Percentiles rank a stretch among this genome's conserved stretches.
Evolutionary conservation across 2,329 filamentous ascomycete genomes (phyloP).

Genomic region (Fusarium bactridioides): DNA sequence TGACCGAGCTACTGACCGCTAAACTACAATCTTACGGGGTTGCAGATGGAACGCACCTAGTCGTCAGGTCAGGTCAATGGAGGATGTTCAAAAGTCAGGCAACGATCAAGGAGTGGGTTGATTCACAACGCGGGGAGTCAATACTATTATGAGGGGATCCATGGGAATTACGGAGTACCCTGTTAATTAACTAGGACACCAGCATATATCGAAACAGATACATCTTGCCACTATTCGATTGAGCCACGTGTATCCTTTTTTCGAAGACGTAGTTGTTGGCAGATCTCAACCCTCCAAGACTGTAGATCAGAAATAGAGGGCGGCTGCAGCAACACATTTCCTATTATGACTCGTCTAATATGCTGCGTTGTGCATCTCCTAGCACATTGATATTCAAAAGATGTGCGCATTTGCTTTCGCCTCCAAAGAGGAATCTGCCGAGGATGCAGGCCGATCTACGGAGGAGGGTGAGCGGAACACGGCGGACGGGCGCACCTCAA

Average conservation of each 20-base stretch:
- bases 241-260: neutral
- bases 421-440: constrained; percentile 28
- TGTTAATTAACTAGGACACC: constrained; percentile 1
- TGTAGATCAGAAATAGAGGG: constrained; percentile 34
- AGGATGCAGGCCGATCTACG: constrained; percentile 26
- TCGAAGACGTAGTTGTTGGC: constrained; percentile 13
- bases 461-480: constrained; percentile 20
- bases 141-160: constrained; percentile 8
- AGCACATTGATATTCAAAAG: neutral
- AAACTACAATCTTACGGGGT: constrained; percentile 10
- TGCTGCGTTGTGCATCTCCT: constrained; percentile 1
- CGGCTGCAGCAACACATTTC: constrained; percentile 18
- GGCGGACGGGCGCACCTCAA: constrained; percentile 7
- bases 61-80: constrained; percentile 24
- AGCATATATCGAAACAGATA: neutral
- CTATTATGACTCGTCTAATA: neutral
- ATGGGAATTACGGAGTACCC: constrained; percentile 11
- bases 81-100: constrained; percentile 27
- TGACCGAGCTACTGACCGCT: constrained; percentile 13
- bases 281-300: constrained; percentile 29
- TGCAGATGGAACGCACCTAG: neutral
- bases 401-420: constrained; percentile 30
- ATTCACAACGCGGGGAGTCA: constrained; percentile 17
- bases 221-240: constrained; percentile 14
- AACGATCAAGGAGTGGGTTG: constrained; percentile 24